Base-by-base conservation (phyloP, 2,329 filamentous ascomycete genomes). In the Fusarium proliferatum region DNA sequence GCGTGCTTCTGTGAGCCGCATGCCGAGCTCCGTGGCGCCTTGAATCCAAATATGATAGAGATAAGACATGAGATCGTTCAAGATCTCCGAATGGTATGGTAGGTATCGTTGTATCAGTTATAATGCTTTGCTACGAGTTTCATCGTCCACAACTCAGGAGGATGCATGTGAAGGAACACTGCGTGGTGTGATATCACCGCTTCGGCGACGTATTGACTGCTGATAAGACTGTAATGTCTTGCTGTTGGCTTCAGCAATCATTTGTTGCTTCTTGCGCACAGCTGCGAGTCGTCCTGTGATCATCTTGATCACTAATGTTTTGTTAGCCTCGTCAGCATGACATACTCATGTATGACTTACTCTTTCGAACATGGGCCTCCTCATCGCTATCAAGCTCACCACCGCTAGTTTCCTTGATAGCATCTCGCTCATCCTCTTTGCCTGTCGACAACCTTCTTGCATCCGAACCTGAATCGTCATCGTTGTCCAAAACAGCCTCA, bases 401-500 rank as follows among this genome's bases (percentile, higher is more conserved):
- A 68, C 82, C 87, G 77, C 81, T 79, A 33, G 61, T 58, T 43
- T 80, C 80, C 59, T 69, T 80, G 43, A 63, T 67, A 62, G 71
- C 74, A 69, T 85, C 85, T 77, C 82, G 82, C 77, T 82, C 81
- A 77, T 80, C 74, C 67, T 86, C 82, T 77, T 83, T 84, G 45
- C 84, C 82, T 53, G 84, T 82, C 15, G 77, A 72, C 21, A 81
- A 65, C 61, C 72, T 81, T 66, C 75, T 79, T 23, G 62, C 21
- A 56, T 61, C 28, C 57, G 56, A 79, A 9, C 21, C 26, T 21
- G 84, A 70, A 42, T 89, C 88, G 33, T 91, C 94, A 67, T 97
- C 95, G 52, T 89, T 92, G 77, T 99, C 96, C 64, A 99, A 84
- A 6, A 99, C 94, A 21, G 96, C 96, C 83, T 99, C 96, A 19